Percentiles rank a stretch among this genome's conserved stretches.
Evolutionary conservation across 768 basidiomycete genomes (phyloP).

Genomic region (Boletus subcaerulescens): DNA sequence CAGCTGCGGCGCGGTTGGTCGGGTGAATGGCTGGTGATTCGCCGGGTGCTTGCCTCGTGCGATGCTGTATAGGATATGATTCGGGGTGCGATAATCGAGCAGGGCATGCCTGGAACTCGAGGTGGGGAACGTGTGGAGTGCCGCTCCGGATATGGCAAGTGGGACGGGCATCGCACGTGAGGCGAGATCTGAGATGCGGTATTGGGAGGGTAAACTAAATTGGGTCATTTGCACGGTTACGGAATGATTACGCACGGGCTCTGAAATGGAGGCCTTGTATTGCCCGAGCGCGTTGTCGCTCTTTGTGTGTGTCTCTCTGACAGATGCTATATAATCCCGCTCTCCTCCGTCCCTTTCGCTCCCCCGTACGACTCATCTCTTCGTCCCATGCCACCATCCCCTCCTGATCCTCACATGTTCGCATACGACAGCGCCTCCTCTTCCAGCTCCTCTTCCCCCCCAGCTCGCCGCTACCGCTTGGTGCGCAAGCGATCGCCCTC

Average conservation of each 20-base stretch:
- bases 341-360: conserved; percentile 11
- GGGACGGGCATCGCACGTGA: conserved; percentile 24
- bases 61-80: conserved; percentile 1
- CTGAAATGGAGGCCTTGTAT: conserved; percentile 23
- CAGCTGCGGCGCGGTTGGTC: conserved; percentile 10
- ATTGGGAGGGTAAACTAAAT: conserved; percentile 12
- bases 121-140: conserved; percentile 31
- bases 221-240: conserved; percentile 18
- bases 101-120: conserved; percentile 28
- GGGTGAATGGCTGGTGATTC: neutral
- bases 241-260: conserved; percentile 29
- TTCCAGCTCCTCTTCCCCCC: conserved; percentile 14
- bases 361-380: neutral
- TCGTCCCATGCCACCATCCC: neutral
- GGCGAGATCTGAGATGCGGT: conserved; percentile 30
- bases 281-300: conserved; percentile 25
- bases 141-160: conserved; percentile 12
- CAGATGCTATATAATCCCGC: conserved; percentile 31
- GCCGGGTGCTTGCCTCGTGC: conserved; percentile 1
- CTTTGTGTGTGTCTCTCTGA: conserved; percentile 30
- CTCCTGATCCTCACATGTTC: conserved; percentile 2
- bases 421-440: conserved; percentile 19
- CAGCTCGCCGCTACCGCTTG: conserved; percentile 22
- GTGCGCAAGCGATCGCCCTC: conserved; percentile 26
- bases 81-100: conserved; percentile 33